A percentile compares a stretch with the other conserved stretches of the same genome.
Evolutionary conservation across 73 alveolate species (phyloP).

Genomic region (Breviolum minutum): DNA sequence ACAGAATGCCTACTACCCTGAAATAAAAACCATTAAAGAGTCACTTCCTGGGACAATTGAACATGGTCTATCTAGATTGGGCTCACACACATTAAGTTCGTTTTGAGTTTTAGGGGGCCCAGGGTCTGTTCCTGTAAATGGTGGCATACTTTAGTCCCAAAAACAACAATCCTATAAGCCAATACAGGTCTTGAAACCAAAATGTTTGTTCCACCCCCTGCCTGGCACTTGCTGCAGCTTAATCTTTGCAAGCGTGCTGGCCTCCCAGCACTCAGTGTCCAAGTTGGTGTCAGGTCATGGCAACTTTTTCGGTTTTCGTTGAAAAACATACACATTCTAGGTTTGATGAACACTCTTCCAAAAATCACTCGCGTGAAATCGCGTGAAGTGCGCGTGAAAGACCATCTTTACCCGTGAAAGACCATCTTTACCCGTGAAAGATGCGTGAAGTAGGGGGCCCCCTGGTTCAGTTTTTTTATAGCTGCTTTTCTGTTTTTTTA

Average conservation of each 20-base stretch:
- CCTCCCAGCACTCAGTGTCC: background rate
- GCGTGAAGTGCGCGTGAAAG: slow-evolving; percentile 35
- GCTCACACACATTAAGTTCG: too few relatives aligned
- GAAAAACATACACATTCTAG: background rate
- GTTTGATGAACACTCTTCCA: background rate
- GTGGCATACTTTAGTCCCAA: too few relatives aligned
- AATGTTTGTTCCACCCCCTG: background rate
- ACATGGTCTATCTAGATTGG: too few relatives aligned
- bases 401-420: slow-evolving; percentile 33
- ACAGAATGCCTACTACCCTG: too few relatives aligned
- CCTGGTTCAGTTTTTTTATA: background rate
- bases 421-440: slow-evolving; percentile 36
- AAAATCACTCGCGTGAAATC: background rate
- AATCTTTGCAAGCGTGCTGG: background rate
- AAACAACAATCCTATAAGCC: too few relatives aligned
- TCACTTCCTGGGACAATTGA: too few relatives aligned
- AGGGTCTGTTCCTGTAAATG: too few relatives aligned
- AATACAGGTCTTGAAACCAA: too few relatives aligned
- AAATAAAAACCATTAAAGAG: too few relatives aligned
- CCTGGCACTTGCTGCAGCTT: background rate
- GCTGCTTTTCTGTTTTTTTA: background rate
- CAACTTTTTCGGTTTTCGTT: background rate
- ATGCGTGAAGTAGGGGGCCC: background rate
- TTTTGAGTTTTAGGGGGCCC: too few relatives aligned
- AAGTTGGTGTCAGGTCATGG: background rate